These are phyloP conservation scores for Epichloe baconii DNA, from an alignment of 2,329 filamentous ascomycete species.

Conservation along the genomic window DNA sequence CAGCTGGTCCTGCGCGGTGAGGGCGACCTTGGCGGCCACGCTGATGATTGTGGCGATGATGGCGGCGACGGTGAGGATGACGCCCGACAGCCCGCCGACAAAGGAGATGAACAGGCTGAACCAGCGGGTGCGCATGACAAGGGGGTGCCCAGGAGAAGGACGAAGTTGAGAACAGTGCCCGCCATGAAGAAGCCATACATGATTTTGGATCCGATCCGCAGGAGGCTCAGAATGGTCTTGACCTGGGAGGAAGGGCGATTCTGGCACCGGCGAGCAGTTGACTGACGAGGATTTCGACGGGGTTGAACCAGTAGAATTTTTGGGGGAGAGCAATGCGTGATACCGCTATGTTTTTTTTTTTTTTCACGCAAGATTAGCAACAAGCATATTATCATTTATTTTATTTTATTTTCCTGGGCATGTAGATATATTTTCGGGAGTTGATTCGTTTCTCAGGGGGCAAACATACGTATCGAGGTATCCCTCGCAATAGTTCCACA, in stretches of 20 bases:
- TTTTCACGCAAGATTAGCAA: background rate
- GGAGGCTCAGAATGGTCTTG: conserved; percentile 58
- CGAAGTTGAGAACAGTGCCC: conserved; percentile 53
- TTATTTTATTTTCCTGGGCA: no score
- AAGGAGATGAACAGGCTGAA: conserved; percentile 56
- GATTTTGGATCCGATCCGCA: conserved; percentile 61
- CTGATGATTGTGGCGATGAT: conserved; percentile 75
- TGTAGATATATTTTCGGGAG: no score
- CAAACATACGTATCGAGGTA: conserved; percentile 47
- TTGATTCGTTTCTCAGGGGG: no score
- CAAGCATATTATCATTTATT: no score
- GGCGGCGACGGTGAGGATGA: conserved; percentile 56
- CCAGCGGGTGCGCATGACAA: conserved; percentile 43
- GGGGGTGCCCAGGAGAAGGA: conserved; percentile 55
- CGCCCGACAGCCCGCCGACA: conserved; percentile 51
- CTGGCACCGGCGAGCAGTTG: conserved; percentile 73
- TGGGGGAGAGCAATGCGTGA: conserved; percentile 61
- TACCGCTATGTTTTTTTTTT: conserved; percentile 34
- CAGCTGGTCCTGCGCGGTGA: conserved; percentile 56
- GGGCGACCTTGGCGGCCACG: conserved; percentile 64
- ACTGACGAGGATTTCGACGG: conserved; percentile 64
- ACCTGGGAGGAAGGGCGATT: conserved; percentile 65
- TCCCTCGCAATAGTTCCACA: conserved; percentile 89
- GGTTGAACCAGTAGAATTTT: conserved; percentile 82
- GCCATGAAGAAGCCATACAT: conserved; percentile 86